Evolutionary conservation across 140 eudicot species (phyloP).

Genomic region (Senecio squalidus): DNA sequence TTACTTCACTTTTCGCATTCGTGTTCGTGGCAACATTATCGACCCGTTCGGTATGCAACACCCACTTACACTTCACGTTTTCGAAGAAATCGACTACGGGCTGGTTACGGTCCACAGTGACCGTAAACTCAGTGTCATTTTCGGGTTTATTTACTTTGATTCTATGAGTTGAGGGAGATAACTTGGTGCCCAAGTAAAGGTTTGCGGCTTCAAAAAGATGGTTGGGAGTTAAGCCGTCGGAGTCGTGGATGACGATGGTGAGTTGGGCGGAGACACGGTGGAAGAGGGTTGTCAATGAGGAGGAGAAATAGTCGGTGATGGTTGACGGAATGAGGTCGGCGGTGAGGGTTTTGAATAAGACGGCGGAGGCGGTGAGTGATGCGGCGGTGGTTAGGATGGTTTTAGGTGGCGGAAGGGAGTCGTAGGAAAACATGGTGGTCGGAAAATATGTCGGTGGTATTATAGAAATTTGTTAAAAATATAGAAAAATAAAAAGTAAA

Average conservation of each 20-base stretch:
- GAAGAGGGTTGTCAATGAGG: slow-evolving; percentile 18
- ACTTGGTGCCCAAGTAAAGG: slow-evolving; percentile 30
- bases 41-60: slow-evolving; percentile 16
- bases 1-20: slow-evolving; percentile 10
- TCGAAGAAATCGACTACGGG: slow-evolving; percentile 22
- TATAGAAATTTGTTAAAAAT: not conserved
- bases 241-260: slow-evolving; percentile 43
- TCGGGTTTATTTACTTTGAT: slow-evolving; percentile 30
- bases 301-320: slow-evolving; percentile 23
- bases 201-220: slow-evolving; percentile 40
- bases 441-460: not conserved
- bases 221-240: slow-evolving; percentile 43
- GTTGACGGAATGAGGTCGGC: slow-evolving; percentile 31
- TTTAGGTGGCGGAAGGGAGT: slow-evolving; percentile 30
- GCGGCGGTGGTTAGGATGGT: slow-evolving; percentile 31
- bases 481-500: no score
- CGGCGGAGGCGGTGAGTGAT: slow-evolving; percentile 35
- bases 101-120: slow-evolving; percentile 30
- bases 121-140: slow-evolving; percentile 18
- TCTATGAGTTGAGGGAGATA: slow-evolving; percentile 28
- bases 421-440: slow-evolving; percentile 19
- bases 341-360: slow-evolving; percentile 33
- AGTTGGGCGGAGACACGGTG: slow-evolving; percentile 29
- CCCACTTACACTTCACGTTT: slow-evolving; percentile 28
- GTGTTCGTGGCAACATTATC: not conserved